These are phyloP conservation scores for Paecilomyces dactylethromorphus DNA, from an alignment of 2,329 filamentous ascomycete genomes.

Conservation along the genomic window DNA sequence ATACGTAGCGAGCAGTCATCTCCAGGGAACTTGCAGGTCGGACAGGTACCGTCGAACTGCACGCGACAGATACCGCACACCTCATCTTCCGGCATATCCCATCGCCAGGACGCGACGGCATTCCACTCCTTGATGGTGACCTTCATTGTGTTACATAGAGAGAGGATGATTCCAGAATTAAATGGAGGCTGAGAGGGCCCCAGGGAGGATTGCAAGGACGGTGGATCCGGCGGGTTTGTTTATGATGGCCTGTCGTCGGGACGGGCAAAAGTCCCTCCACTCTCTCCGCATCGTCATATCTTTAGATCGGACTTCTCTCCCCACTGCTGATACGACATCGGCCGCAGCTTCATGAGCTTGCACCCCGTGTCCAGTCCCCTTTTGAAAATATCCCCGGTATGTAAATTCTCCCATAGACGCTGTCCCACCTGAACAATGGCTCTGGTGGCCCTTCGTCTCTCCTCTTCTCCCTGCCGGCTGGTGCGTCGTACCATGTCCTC, in stretches of 20 bases:
- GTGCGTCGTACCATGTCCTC: constrained; percentile 21
- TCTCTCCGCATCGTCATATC: constrained; percentile 13
- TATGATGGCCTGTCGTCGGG: background rate
- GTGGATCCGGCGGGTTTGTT: background rate
- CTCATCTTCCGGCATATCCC: constrained; percentile 95
- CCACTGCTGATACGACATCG: background rate
- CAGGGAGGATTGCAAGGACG: background rate
- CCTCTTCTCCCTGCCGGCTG: constrained; percentile 15
- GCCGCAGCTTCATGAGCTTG: constrained; percentile 1
- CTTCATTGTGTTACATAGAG: constrained; percentile 63
- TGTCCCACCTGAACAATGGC: constrained; percentile 22
- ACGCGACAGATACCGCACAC: constrained; percentile 98
- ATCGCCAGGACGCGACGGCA: constrained; percentile 91
- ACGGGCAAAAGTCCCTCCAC: background rate
- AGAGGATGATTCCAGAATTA: constrained; percentile 4
- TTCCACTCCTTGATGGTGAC: constrained; percentile 92
- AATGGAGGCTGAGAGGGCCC: background rate
- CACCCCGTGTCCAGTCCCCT: background rate
- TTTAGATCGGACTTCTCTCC: constrained; percentile 1
- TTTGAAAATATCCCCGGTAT: background rate
- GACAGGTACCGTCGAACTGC: constrained; percentile 95
- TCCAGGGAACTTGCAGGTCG: constrained; percentile 94
- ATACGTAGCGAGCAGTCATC: constrained; percentile 87
- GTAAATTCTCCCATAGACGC: constrained; percentile 2
- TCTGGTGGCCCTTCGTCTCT: constrained; percentile 23